Percentiles rank a stretch among this genome's conserved stretches.
phyloP scores from a whole-genome alignment of 2,329 filamentous ascomycete genomes.

The Penicillium sp. region DNA sequence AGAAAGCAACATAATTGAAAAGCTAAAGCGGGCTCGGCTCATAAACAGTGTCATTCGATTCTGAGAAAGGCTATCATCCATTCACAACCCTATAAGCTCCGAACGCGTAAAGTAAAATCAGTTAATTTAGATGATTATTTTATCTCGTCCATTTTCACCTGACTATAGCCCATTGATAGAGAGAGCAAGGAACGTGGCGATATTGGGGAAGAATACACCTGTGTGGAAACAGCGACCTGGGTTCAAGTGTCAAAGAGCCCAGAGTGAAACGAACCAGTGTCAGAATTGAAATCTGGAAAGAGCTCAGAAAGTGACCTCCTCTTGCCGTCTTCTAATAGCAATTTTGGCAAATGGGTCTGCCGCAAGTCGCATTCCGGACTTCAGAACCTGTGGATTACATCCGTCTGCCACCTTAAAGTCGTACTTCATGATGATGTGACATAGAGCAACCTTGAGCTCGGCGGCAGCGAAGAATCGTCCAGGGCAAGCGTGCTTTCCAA shows the following conservation, averaged over 20 bases:
- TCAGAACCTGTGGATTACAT: not conserved
- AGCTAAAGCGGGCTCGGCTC: no score
- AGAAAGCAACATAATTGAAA: no score
- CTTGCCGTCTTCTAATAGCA: not conserved
- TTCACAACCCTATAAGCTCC: not conserved
- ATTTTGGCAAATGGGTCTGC: not conserved
- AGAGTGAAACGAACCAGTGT: no score
- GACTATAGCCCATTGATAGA: no score
- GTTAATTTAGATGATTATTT: not conserved
- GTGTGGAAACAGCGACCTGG: no score
- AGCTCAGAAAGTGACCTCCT: not conserved
- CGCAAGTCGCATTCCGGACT: not conserved
- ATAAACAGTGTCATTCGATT: not conserved
- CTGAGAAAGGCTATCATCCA: not conserved
- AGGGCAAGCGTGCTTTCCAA: conserved; percentile 32
- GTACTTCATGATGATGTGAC: conserved; percentile 36
- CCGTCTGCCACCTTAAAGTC: not conserved
- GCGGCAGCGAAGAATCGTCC: conserved; percentile 51
- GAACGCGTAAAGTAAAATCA: not conserved
- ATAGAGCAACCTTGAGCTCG: conserved; percentile 49
- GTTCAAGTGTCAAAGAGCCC: no score
- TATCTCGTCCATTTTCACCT: not conserved
- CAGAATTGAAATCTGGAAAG: no score
- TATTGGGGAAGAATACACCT: no score
- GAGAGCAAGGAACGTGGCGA: no score